Conservation (phyloP, 1,139 yeast species). For the Lodderomyces elongisporus region DNA sequence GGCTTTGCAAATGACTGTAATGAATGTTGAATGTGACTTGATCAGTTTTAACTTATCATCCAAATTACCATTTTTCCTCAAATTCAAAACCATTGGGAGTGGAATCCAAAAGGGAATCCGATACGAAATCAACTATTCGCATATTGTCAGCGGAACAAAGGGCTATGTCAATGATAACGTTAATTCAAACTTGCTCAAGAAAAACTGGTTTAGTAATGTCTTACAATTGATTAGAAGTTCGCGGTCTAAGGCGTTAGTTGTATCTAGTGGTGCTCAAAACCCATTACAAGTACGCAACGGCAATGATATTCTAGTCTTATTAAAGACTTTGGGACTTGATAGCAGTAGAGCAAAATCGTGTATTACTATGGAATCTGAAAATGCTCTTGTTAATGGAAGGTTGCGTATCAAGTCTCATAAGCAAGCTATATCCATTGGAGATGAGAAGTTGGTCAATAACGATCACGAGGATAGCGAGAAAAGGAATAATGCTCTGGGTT, state of each 20-base stretch:
- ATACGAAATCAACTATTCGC: constrained; percentile 71
- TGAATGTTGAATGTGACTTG: constrained; percentile 65
- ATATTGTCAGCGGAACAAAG: constrained; percentile 41
- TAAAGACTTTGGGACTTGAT: constrained; percentile 66
- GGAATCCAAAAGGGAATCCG: constrained; percentile 80
- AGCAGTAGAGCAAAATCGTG: constrained; percentile 57
- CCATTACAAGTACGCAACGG: constrained; percentile 61
- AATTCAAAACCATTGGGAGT: constrained; percentile 79
- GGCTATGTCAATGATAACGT: constrained; percentile 19
- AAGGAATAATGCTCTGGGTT: constrained; percentile 20
- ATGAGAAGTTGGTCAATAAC: constrained; percentile 11
- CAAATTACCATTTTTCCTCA: constrained; percentile 70
- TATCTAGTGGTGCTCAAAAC: constrained; percentile 68
- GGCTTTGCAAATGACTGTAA: constrained; percentile 68
- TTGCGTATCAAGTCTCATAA: constrained; percentile 66
- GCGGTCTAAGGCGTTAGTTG: constrained; percentile 70
- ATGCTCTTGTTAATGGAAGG: constrained; percentile 66
- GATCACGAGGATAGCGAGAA: constrained; percentile 22
- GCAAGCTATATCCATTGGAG: constrained; percentile 54
- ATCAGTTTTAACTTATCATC: constrained; percentile 65
- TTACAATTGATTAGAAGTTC: constrained; percentile 79
- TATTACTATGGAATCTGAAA: constrained; percentile 54
- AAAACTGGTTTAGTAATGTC: constrained; percentile 64
- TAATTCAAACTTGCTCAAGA: constrained; percentile 31
- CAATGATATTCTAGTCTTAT: constrained; percentile 62